Conservation (phyloP, 2,329 filamentous ascomycete species). For the Talaromyces verruculosus region DNA sequence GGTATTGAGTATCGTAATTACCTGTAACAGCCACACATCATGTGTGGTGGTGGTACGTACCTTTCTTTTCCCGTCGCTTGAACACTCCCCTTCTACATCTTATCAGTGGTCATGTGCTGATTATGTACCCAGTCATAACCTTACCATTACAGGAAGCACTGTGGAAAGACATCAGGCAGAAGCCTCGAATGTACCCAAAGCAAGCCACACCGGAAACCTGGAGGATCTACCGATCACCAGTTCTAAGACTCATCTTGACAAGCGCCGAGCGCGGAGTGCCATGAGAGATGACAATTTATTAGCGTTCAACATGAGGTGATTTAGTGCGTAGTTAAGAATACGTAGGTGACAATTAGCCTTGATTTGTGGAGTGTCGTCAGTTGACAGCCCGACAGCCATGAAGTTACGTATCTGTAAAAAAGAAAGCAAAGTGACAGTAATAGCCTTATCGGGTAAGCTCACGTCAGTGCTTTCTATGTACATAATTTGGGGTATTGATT, state of each 20-base stretch:
- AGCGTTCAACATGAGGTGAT: background rate
- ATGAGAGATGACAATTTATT: background rate
- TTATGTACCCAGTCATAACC: background rate
- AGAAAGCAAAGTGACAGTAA: constrained; percentile 8
- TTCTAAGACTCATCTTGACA: background rate
- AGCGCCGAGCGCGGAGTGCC: background rate
- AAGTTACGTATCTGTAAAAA: background rate
- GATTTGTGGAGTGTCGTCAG: background rate
- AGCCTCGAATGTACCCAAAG: background rate
- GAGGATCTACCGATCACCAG: constrained; percentile 6
- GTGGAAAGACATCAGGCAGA: background rate
- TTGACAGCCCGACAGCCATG: background rate
- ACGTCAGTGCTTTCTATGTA: background rate
- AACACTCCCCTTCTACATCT: background rate
- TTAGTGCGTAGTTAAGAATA: background rate
- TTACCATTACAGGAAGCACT: background rate
- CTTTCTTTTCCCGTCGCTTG: background rate
- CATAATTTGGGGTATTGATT: background rate
- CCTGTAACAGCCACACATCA: background rate
- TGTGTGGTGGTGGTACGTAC: background rate
- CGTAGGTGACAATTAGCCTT: background rate
- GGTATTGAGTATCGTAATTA: background rate
- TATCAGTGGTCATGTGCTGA: background rate
- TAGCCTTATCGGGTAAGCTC: constrained; percentile 12
- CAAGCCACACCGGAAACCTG: constrained; percentile 1